These are phyloP conservation scores for Saccharum hybrid DNA, from an alignment of 202 grass and related monocot genomes.

Conservation along the genomic window DNA sequence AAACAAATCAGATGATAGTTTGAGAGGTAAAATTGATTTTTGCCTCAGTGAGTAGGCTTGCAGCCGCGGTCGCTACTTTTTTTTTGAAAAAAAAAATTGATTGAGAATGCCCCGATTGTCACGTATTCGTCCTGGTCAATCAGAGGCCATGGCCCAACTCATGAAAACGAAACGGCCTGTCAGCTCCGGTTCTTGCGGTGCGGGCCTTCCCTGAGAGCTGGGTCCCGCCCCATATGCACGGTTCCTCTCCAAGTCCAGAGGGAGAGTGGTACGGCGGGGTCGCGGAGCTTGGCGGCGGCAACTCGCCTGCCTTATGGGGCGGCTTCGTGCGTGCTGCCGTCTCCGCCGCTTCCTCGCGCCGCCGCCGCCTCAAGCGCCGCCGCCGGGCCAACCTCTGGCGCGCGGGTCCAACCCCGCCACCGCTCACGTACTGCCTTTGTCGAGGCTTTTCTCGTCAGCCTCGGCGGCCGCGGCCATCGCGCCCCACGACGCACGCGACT, in stretches of 20 bases:
- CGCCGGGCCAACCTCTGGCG: neutral
- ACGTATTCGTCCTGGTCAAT: neutral
- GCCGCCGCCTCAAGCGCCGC: neutral
- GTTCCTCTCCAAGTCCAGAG: conserved; percentile 29
- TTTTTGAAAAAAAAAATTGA: too few relatives aligned
- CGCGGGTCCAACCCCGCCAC: neutral
- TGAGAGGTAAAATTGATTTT: too few relatives aligned
- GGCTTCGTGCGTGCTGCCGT: conserved; percentile 54
- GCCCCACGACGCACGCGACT: conserved; percentile 47
- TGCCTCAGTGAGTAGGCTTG: too few relatives aligned
- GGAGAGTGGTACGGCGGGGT: neutral
- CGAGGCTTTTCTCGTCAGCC: conserved; percentile 42
- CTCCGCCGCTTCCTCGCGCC: conserved; percentile 51
- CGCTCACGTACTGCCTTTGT: neutral
- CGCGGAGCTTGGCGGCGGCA: conserved; percentile 30
- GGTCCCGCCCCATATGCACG: conserved; percentile 16
- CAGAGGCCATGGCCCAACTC: neutral
- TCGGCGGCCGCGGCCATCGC: conserved; percentile 37
- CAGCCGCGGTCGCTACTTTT: too few relatives aligned
- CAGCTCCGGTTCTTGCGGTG: neutral
- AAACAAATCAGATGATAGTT: too few relatives aligned
- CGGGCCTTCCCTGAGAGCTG: neutral
- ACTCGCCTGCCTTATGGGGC: conserved; percentile 43
- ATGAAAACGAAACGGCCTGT: neutral
- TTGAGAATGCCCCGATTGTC: too few relatives aligned